These are phyloP conservation scores for Capronia americana DNA, from an alignment of 2,329 filamentous ascomycete genomes.

Conservation along the genomic window DNA sequence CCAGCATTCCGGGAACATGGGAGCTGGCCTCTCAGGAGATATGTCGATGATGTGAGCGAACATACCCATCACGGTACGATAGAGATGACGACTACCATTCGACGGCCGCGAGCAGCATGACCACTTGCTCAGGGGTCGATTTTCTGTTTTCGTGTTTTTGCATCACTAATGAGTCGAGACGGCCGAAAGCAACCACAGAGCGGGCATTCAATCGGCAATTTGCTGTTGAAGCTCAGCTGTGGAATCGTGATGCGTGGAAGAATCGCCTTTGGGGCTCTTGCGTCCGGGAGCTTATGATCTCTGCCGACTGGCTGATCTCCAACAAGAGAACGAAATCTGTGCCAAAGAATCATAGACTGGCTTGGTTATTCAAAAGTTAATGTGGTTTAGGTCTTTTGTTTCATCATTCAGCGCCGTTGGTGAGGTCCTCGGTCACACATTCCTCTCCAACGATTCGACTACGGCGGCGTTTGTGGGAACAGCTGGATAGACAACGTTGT, in stretches of 20 bases:
- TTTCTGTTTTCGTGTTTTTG: slow-evolving; percentile 8
- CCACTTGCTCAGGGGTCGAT: slow-evolving; percentile 1
- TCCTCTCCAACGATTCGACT: slow-evolving; percentile 9
- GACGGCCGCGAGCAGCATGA: slow-evolving; percentile 11
- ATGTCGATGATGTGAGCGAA: slow-evolving; percentile 25
- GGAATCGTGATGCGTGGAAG: background rate
- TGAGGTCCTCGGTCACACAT: background rate
- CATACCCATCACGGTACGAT: slow-evolving; percentile 13
- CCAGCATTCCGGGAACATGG: slow-evolving; percentile 55
- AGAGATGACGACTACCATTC: slow-evolving; percentile 20
- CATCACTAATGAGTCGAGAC: slow-evolving; percentile 31
- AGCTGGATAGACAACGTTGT: slow-evolving; percentile 18
- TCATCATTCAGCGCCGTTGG: slow-evolving; percentile 1
- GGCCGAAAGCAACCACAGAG: slow-evolving; percentile 14
- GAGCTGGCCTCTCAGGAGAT: slow-evolving; percentile 54
- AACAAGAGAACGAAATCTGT: slow-evolving; percentile 4
- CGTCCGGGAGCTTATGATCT: background rate
- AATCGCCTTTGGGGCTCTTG: background rate
- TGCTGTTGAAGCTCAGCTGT: background rate
- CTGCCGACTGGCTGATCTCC: background rate
- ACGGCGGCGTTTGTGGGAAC: slow-evolving; percentile 13
- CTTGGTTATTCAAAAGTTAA: slow-evolving; percentile 21
- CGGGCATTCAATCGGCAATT: background rate
- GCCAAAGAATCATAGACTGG: slow-evolving; percentile 18
- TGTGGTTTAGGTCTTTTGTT: slow-evolving; percentile 2